Percentiles rank a stretch among this genome's conserved stretches.
phyloP scores from a whole-genome alignment of 371 early-diverging fungal species.

The Mortierella sp. region DNA sequence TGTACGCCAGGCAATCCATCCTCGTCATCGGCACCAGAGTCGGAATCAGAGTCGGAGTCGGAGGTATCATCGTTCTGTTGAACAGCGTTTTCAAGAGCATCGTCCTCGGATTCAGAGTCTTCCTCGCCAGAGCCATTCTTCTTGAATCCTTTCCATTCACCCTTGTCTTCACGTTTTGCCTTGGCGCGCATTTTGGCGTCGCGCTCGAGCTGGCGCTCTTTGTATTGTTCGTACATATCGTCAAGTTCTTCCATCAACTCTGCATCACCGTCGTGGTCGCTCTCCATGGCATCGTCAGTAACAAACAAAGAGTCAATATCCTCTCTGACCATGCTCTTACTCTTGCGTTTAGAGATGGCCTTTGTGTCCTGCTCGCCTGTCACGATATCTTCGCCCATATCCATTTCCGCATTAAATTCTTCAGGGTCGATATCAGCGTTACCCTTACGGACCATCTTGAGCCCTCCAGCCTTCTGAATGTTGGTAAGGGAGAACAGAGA shows the following conservation, averaged over 20 bases:
- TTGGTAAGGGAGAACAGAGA: slow-evolving; percentile 70
- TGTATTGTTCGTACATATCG: slow-evolving; percentile 77
- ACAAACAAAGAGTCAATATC: slow-evolving; percentile 65
- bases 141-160: slow-evolving; percentile 80
- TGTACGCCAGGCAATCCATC: slow-evolving; percentile 42
- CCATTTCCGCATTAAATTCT: slow-evolving; percentile 56
- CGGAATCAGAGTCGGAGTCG: slow-evolving; percentile 62
- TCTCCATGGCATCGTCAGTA: slow-evolving; percentile 57
- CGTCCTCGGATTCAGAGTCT: slow-evolving; percentile 54
- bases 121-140: slow-evolving; percentile 61
- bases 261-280: slow-evolving; percentile 58
- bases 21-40: slow-evolving; percentile 64
- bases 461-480: slow-evolving; percentile 65
- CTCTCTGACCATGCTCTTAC: slow-evolving; percentile 60
- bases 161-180: slow-evolving; percentile 71
- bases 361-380: slow-evolving; percentile 48
- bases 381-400: slow-evolving; percentile 55
- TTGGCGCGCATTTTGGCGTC: slow-evolving; percentile 85
- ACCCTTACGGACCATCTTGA: slow-evolving; percentile 64
- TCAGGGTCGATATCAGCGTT: slow-evolving; percentile 65
- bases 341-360: slow-evolving; percentile 55
- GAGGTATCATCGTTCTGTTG: slow-evolving; percentile 47
- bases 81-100: slow-evolving; percentile 53
- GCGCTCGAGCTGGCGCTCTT: slow-evolving; percentile 76
- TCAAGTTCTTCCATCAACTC: slow-evolving; percentile 84